Base-by-base conservation (phyloP, 2,329 filamentous ascomycete species). In the Fusarium papillatum region DNA sequence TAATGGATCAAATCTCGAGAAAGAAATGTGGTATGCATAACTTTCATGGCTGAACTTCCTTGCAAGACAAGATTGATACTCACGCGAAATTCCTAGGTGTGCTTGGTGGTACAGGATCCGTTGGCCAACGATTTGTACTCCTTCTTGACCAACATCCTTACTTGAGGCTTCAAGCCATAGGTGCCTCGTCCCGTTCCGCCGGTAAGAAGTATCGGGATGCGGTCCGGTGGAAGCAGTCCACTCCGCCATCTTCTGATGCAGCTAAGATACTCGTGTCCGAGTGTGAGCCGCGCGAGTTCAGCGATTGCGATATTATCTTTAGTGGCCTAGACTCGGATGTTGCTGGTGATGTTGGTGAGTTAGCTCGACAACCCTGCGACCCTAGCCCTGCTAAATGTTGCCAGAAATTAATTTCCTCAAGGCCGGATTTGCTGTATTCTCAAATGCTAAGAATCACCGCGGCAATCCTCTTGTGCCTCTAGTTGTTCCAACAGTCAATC, bases 401-500 rank as follows among this genome's bases (percentile, higher is more conserved):
- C 9, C 79, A 96, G 96, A 98, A 85, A 95, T 95, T 90, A 94
- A 94, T 78, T 98, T 98, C 85, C 90, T 98, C 81, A 94, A 93
- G 82, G 93, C 95, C 71, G 93, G 98, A 81, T 92, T 98, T 64
- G 92, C 95, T 80, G 94, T 98, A 83, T 98, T 99, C 88, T 98
- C 95, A 80, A 99, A 98, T 85, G 96, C 97, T 63, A 98, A 98
- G 86, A 98, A 98, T 90, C 95, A 98, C 89, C 94, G 97, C 80
- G 93, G 93, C 82, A 93, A 98, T 83, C 95, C 95, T 24, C 88
- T 96, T 61, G 95, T 98, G 2, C 97, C 97, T 16, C 92, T 98
- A 81, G 94, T 98, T 76, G 96, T 98, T 11, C 97, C 97, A 1
- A 98, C 95, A 24, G 96, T 98, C 84, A 98, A 98, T 87, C 92